Conservation (phyloP, 495 filamentous ascomycete species). For the Neurospora tetraspora region DNA sequence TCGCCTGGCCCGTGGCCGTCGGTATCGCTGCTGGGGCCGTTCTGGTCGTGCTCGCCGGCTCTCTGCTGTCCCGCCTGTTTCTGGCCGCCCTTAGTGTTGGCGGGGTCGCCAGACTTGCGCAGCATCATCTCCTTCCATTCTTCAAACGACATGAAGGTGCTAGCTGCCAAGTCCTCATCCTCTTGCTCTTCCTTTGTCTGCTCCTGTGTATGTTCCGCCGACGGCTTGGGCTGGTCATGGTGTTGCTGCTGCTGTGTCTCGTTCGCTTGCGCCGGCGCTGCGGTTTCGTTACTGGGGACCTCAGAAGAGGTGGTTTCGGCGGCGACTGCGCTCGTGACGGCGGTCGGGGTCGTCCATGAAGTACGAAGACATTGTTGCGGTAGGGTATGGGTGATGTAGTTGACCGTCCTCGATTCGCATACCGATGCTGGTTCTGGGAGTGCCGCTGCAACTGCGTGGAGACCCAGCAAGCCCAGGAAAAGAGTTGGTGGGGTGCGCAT, state of each 20-base stretch:
- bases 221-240: constrained; percentile 3
- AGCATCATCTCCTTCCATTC: constrained; percentile 97
- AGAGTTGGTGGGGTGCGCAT: constrained; percentile 14
- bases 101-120: constrained; percentile 69
- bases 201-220: neutral
- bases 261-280: constrained; percentile 4
- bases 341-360: constrained; percentile 23
- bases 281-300: constrained; percentile 1
- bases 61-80: constrained; percentile 24
- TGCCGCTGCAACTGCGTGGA: constrained; percentile 11
- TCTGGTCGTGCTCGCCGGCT: constrained; percentile 12
- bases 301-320: constrained; percentile 4
- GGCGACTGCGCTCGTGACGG: constrained; percentile 10
- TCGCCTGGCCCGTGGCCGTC: constrained; percentile 55
- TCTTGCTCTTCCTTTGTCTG: constrained; percentile 10
- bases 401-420: constrained; percentile 60
- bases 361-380: constrained; percentile 66
- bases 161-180: constrained; percentile 56
- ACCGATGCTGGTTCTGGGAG: constrained; percentile 7
- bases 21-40: constrained; percentile 16
- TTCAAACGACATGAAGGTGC: constrained; percentile 91
- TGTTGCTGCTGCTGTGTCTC: constrained; percentile 8
- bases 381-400: constrained; percentile 71
- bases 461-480: constrained; percentile 15
- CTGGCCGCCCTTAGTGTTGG: constrained; percentile 44